Evolutionary conservation across 2,329 filamentous ascomycete genomes (phyloP), one percentile per base, ranked within the genome.

Genomic region (Pestalotiopsis sp.): DNA sequence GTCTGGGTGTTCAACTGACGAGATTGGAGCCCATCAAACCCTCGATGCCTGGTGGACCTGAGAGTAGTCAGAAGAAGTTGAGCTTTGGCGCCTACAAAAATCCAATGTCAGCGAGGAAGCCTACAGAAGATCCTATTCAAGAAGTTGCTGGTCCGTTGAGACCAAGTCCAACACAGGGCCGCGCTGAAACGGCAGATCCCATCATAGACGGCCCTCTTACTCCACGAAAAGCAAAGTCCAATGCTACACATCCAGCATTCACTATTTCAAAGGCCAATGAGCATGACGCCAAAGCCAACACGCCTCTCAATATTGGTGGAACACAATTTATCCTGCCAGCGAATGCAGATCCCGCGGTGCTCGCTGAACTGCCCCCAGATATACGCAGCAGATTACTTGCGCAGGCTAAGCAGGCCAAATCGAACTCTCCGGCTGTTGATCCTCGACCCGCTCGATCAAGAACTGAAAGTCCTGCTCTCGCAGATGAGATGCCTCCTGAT

Each of bases 241-340:
- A 71, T 31, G 71, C 76, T 25, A 74, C 82, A 0, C 89, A 90
- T 70, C 87, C 87, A 41, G 87, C 86, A 3, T 79, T 88, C 66
- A 82, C 84, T 2, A 80, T 90, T 62, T 81, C 84, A 2, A 84
- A 81, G 72, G 84, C 85, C 2, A 84, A 82, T 68, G 81, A 85
- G 52, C 82, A 79, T 68, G 81, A 92, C 77, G 69, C 82, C 72
- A 83, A 89, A 80, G 83, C 92, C 25, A 91, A 87, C 71, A 89
- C 87, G 6, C 91, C 91, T 1, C 82, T 97, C 25, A 97, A 98
- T 75, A 87, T 94, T 3, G 85, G 90, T 3, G 94, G 95, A 2
- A 97, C 95, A 0, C 96, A 99, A 75, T 99, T 99, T 75, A 89
- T 98, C 61, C 85, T 99, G 73, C 96, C 96, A 0, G 88, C 88